Conservation (phyloP, 805 yeast genomes). For the Metschnikowia colocasiae region DNA sequence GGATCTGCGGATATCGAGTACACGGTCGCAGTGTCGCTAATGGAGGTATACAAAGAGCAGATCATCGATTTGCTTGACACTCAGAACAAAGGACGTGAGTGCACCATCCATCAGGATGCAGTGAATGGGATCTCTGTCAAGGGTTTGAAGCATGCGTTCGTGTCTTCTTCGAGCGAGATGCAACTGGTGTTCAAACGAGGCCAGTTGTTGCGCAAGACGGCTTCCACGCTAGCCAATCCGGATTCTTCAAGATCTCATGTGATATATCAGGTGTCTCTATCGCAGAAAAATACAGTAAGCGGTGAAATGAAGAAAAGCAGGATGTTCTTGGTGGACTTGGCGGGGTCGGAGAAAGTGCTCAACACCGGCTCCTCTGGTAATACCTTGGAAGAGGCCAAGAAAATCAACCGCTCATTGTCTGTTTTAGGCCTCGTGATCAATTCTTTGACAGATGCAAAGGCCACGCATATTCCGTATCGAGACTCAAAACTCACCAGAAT, state of each 20-base stretch:
- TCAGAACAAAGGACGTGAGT: conserved; percentile 24
- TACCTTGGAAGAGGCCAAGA: conserved; percentile 77
- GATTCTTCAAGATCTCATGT: conserved; percentile 80
- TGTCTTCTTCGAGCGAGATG: conserved; percentile 56
- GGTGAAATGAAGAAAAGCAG: conserved; percentile 61
- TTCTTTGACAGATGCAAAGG: conserved; percentile 65
- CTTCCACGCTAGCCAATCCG: conserved; percentile 64
- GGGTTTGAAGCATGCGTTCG: conserved; percentile 62
- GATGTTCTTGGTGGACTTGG: conserved; percentile 75
- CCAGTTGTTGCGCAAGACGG: conserved; percentile 49
- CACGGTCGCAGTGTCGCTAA: conserved; percentile 63
- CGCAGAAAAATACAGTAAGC: conserved; percentile 53
- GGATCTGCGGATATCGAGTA: conserved; percentile 54
- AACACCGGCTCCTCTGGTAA: conserved; percentile 76
- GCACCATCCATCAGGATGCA: conserved; percentile 61
- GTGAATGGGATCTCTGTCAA: conserved; percentile 64
- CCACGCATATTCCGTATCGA: conserved; percentile 67
- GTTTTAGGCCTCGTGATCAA: conserved; percentile 79
- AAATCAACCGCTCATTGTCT: conserved; percentile 73
- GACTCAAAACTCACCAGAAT: conserved; percentile 78
- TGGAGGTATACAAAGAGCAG: conserved; percentile 81
- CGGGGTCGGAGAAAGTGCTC: conserved; percentile 80
- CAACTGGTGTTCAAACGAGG: conserved; percentile 58
- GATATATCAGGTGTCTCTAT: conserved; percentile 63
- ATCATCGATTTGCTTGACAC: conserved; percentile 61